phyloP scores from a whole-genome alignment of 768 basidiomycete species.

The Boletus tylopilopsis region DNA sequence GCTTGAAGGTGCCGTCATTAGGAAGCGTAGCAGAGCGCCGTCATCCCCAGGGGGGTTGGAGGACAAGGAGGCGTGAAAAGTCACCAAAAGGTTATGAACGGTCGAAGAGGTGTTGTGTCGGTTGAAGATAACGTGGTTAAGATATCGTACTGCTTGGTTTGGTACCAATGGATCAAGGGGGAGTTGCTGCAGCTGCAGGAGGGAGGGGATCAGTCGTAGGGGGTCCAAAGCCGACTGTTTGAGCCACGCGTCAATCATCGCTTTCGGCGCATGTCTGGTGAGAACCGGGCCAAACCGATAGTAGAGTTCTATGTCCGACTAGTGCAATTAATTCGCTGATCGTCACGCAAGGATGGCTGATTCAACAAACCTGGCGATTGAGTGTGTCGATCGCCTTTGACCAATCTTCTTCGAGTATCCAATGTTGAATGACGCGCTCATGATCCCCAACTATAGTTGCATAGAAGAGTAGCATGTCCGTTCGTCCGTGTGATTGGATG shows the following conservation, averaged over 20 bases:
- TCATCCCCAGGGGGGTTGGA: slow-evolving; percentile 57
- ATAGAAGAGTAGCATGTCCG: slow-evolving; percentile 88
- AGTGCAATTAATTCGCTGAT: slow-evolving; percentile 5
- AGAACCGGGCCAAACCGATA: slow-evolving; percentile 90
- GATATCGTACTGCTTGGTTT: slow-evolving; percentile 88
- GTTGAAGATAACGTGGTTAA: slow-evolving; percentile 80
- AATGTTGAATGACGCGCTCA: slow-evolving; percentile 84
- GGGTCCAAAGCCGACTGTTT: slow-evolving; percentile 79
- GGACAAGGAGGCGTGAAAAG: slow-evolving; percentile 66
- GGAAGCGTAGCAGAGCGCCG: slow-evolving; percentile 75
- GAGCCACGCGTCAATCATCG: slow-evolving; percentile 91
- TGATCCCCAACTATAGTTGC: slow-evolving; percentile 80
- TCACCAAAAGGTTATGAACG: slow-evolving; percentile 91
- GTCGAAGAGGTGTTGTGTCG: slow-evolving; percentile 77
- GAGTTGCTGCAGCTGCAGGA: slow-evolving; percentile 75
- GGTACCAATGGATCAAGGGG: slow-evolving; percentile 68
- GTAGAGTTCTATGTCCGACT: slow-evolving; percentile 86
- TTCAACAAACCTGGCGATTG: slow-evolving; percentile 67
- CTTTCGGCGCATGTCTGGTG: slow-evolving; percentile 81
- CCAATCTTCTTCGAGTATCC: slow-evolving; percentile 93
- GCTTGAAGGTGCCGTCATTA: slow-evolving; percentile 76
- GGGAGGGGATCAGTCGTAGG: slow-evolving; percentile 81
- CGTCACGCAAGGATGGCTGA: neutral
- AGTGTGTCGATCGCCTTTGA: slow-evolving; percentile 84
- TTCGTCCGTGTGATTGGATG: slow-evolving; percentile 89